Evolutionary conservation across 2,329 filamentous ascomycete species (phyloP).

Genomic region (Colletotrichum melonis): DNA sequence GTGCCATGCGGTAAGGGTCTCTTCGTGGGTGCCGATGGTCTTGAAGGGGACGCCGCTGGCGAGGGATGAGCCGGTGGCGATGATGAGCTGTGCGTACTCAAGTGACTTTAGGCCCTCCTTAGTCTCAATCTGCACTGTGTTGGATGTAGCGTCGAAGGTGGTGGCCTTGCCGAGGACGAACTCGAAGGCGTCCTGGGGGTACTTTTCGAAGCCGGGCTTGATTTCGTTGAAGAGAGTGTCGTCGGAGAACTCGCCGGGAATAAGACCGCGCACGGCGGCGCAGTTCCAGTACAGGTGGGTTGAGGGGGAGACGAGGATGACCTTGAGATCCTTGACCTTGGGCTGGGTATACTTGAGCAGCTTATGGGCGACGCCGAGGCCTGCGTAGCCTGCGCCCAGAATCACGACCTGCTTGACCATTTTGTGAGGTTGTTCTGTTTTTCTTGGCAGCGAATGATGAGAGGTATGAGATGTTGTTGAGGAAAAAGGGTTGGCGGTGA

Average conservation of each 20-base stretch:
- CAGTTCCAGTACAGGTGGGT: slow-evolving; percentile 63
- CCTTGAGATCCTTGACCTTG: slow-evolving; percentile 48
- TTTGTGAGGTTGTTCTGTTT: not conserved
- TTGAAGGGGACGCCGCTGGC: slow-evolving; percentile 59
- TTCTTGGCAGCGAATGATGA: not conserved
- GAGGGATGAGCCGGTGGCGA: slow-evolving; percentile 65
- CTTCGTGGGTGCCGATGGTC: slow-evolving; percentile 55
- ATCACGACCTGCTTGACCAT: slow-evolving; percentile 53
- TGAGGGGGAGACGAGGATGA: slow-evolving; percentile 59
- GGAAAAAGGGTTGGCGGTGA: not conserved
- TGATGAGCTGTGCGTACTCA: slow-evolving; percentile 62
- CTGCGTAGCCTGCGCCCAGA: slow-evolving; percentile 60
- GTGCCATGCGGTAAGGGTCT: slow-evolving; percentile 50
- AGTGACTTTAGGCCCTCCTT: slow-evolving; percentile 50
- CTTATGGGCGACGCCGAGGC: slow-evolving; percentile 61
- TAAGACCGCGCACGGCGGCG: slow-evolving; percentile 58
- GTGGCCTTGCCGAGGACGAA: slow-evolving; percentile 62
- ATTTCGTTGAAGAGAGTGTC: slow-evolving; percentile 52
- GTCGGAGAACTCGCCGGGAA: slow-evolving; percentile 59
- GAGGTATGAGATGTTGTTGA: not conserved
- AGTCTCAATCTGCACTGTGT: slow-evolving; percentile 54
- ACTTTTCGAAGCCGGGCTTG: slow-evolving; percentile 58
- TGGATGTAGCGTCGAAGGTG: slow-evolving; percentile 52
- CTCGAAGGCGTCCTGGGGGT: slow-evolving; percentile 60
- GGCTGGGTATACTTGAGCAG: slow-evolving; percentile 57